These are phyloP conservation scores for Xylona heveae DNA, from an alignment of 495 filamentous ascomycete species.

Conservation along the genomic window DNA sequence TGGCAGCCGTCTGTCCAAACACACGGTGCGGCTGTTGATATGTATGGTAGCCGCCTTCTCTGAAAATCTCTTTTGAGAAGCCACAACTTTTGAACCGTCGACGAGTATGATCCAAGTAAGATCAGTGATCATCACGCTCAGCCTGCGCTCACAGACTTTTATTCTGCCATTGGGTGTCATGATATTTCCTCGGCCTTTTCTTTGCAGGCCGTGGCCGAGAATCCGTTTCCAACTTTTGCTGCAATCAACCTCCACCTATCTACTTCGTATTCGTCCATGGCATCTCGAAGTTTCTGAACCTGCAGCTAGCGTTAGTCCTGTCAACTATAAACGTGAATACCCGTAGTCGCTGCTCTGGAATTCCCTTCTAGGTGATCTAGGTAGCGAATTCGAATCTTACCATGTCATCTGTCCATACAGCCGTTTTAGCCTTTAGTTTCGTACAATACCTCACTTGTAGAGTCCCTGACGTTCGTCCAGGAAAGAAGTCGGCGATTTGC, in stretches of 20 bases:
- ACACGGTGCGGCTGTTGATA: too few relatives aligned
- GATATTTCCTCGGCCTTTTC: conserved; percentile 54
- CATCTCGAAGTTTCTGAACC: conserved; percentile 58
- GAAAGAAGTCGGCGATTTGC: conserved; percentile 88
- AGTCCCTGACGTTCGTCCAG: conserved; percentile 67
- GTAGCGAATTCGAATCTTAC: conserved; percentile 39
- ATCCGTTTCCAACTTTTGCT: conserved; percentile 67
- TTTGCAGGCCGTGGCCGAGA: conserved; percentile 65
- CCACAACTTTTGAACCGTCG: too few relatives aligned
- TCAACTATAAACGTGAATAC: too few relatives aligned
- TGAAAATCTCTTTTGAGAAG: too few relatives aligned
- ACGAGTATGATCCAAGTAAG: too few relatives aligned
- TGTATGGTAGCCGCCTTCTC: too few relatives aligned
- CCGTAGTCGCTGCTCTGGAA: too few relatives aligned
- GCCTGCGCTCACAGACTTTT: too few relatives aligned
- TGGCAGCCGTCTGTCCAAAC: too few relatives aligned
- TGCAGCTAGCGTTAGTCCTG: conserved; percentile 20
- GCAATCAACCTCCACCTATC: conserved; percentile 79
- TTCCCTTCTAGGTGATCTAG: neutral
- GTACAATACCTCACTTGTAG: conserved; percentile 88
- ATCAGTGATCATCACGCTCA: too few relatives aligned
- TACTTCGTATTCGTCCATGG: conserved; percentile 71
- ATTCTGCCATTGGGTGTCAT: too few relatives aligned
- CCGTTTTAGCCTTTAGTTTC: conserved; percentile 77
- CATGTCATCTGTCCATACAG: conserved; percentile 81